These are phyloP conservation scores for Fusarium austroafricanum DNA, from an alignment of 2,329 filamentous ascomycete genomes.

Conservation along the genomic window DNA sequence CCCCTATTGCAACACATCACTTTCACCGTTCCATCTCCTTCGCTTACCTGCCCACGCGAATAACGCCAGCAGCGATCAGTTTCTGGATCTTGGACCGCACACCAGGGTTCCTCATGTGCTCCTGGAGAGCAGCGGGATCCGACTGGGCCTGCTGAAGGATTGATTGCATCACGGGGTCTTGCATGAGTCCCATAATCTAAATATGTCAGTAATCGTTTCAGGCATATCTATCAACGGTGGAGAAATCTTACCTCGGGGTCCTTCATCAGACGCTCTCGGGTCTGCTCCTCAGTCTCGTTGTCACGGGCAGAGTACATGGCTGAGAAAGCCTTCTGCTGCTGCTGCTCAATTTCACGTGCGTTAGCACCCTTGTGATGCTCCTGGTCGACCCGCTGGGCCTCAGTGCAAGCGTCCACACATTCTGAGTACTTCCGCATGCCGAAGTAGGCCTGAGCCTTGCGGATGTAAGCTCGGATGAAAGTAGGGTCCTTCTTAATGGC, in stretches of 20 bases:
- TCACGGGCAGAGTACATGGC: conserved; percentile 92
- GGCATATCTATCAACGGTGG: neutral
- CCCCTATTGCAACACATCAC: conserved; percentile 21
- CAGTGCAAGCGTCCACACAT: conserved; percentile 88
- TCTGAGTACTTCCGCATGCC: conserved; percentile 99
- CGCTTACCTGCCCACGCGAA: conserved; percentile 72
- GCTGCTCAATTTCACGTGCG: conserved; percentile 89
- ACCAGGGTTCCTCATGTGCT: conserved; percentile 94
- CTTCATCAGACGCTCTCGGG: conserved; percentile 86
- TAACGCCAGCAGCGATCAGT: conserved; percentile 91
- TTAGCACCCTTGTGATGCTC: conserved; percentile 78
- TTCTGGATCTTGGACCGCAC: conserved; percentile 94
- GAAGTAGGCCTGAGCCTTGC: conserved; percentile 94
- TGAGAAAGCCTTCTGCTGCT: conserved; percentile 90
- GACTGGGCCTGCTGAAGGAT: conserved; percentile 97
- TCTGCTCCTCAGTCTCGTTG: conserved; percentile 96
- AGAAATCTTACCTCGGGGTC: conserved; percentile 82
- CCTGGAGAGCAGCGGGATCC: conserved; percentile 90
- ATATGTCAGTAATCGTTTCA: conserved; percentile 45
- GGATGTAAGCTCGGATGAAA: conserved; percentile 96
- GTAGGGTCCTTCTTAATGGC: conserved; percentile 91
- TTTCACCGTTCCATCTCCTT: conserved; percentile 4
- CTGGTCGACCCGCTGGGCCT: conserved; percentile 81
- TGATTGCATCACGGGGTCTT: conserved; percentile 97
- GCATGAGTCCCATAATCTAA: conserved; percentile 87